Conservation (phyloP, 2,329 filamentous ascomycete genomes). For the Fusarium heterosporum region DNA sequence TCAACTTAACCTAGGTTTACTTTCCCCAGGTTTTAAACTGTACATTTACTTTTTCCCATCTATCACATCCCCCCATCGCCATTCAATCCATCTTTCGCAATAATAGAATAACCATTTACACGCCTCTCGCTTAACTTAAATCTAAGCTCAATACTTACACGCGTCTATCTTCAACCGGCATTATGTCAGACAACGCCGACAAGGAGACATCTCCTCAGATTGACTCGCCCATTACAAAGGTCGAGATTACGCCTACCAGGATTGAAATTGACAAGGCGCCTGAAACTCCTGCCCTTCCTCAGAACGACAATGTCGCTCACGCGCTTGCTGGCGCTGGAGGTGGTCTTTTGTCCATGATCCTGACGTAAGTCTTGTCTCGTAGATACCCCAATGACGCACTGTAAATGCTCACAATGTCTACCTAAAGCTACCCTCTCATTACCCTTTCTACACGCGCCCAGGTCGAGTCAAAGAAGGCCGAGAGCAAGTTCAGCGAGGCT, state of each 20-base stretch:
- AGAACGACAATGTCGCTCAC: conserved; percentile 97
- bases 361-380: conserved; percentile 73
- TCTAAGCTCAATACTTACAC: conserved; percentile 13
- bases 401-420: conserved; percentile 24
- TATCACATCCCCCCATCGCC: conserved; percentile 15
- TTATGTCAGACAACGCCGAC: conserved; percentile 40
- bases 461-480: conserved; percentile 94
- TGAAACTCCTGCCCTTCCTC: conserved; percentile 66
- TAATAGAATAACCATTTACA: conserved; percentile 11
- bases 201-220: conserved; percentile 40
- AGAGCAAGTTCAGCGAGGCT: conserved; percentile 85
- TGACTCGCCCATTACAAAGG: conserved; percentile 34
- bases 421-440: conserved; percentile 86
- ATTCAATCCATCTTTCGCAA: conserved; percentile 8
- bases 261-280: conserved; percentile 60
- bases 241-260: conserved; percentile 35
- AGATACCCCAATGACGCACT: conserved; percentile 10
- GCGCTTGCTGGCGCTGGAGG: conserved; percentile 93
- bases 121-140: conserved; percentile 26
- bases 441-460: conserved; percentile 97
- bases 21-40: conserved; percentile 13
- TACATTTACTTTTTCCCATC: conserved; percentile 2
- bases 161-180: neutral
- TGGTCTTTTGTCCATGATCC: conserved; percentile 92
- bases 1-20: conserved; percentile 30